phyloP scores from a whole-genome alignment of 2,329 filamentous ascomycete genomes.

The Herpotrichia juniperi region DNA sequence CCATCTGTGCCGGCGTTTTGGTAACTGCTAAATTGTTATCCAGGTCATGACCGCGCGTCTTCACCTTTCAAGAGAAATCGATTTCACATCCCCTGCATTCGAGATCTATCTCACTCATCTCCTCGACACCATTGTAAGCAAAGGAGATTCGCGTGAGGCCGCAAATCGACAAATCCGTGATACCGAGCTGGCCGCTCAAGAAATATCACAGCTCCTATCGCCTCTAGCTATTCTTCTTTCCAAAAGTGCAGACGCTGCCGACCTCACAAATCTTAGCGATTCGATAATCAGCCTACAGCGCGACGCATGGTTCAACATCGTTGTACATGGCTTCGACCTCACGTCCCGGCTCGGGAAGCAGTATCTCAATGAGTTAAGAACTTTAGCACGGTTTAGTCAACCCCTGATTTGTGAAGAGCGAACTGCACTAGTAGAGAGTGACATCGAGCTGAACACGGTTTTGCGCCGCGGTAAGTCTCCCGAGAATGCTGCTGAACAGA shows the following conservation, averaged over 20 bases:
- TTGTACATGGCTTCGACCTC: constrained; percentile 86
- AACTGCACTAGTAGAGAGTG: constrained; percentile 89
- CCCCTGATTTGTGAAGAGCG: constrained; percentile 88
- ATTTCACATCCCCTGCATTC: constrained; percentile 74
- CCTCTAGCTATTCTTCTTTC: constrained; percentile 88
- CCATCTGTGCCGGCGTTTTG: neutral
- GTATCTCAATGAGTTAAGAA: constrained; percentile 76
- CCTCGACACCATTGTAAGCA: constrained; percentile 85
- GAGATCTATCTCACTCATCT: constrained; percentile 84
- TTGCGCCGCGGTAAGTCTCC: constrained; percentile 83
- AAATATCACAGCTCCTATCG: constrained; percentile 85
- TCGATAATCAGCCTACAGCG: constrained; percentile 72
- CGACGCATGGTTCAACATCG: constrained; percentile 98
- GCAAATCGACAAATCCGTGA: constrained; percentile 76
- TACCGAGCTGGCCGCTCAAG: constrained; percentile 79
- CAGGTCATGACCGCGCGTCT: constrained; percentile 80
- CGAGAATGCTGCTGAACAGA: constrained; percentile 79
- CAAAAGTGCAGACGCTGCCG: constrained; percentile 55
- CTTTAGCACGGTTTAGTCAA: constrained; percentile 85
- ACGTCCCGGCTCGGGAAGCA: constrained; percentile 74
- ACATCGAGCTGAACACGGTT: constrained; percentile 95
- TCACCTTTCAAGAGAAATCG: constrained; percentile 74
- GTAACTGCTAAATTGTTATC: constrained; percentile 7
- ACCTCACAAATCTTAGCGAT: constrained; percentile 61
- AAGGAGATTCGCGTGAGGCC: constrained; percentile 81